A percentile compares a stretch with the other conserved stretches of the same genome.
phyloP scores from a whole-genome alignment of 441 rosid species.

The Erodium trifolium region DNA sequence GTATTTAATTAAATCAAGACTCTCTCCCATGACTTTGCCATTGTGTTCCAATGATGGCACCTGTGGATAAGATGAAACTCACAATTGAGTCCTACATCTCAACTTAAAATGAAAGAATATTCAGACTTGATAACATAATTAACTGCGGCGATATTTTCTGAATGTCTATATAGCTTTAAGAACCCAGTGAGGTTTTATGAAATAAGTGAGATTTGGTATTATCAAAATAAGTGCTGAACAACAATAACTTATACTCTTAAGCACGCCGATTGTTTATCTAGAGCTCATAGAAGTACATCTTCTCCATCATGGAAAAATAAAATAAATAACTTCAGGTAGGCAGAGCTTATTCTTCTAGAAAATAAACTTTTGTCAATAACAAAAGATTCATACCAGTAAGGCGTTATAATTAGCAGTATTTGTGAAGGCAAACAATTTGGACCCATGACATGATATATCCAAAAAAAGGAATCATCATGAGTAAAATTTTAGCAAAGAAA shows the following conservation, averaged over 20 bases:
- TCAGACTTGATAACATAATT: too few relatives aligned
- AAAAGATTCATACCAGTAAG: too few relatives aligned
- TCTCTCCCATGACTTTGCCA: conserved; percentile 75
- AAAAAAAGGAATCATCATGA: background rate
- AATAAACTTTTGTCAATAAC: too few relatives aligned
- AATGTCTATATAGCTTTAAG: too few relatives aligned
- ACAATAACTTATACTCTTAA: background rate
- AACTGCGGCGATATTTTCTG: too few relatives aligned
- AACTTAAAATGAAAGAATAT: background rate
- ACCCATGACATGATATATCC: too few relatives aligned
- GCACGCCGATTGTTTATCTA: background rate
- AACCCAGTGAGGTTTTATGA: background rate
- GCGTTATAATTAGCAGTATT: too few relatives aligned
- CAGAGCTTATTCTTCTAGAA: background rate
- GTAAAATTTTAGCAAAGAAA: background rate
- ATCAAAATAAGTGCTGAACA: background rate
- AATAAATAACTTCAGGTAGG: background rate
- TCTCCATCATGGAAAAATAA: too few relatives aligned
- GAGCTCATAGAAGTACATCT: background rate
- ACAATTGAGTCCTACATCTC: background rate
- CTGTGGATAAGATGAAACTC: conserved; percentile 25
- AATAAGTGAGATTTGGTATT: too few relatives aligned
- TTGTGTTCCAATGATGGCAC: conserved; percentile 85
- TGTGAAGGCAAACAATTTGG: too few relatives aligned
- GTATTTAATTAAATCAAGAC: conserved; percentile 72